Evolutionary conservation across 768 basidiomycete genomes (phyloP), one percentile per base, ranked within the genome.

Genomic region (Neoboletus brunneissimus): DNA sequence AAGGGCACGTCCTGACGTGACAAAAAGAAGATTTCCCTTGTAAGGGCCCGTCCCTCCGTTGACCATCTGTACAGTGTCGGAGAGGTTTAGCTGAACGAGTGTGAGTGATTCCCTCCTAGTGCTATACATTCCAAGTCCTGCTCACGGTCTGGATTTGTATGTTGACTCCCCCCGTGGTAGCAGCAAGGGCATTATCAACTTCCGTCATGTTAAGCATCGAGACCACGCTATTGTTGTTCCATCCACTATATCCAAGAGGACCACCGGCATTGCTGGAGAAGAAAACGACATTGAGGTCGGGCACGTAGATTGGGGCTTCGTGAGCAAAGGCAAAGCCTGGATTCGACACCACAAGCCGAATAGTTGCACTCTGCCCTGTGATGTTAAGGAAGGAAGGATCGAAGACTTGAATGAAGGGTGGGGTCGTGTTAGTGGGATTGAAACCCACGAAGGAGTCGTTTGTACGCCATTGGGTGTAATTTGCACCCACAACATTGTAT

Each of bases 241-340:
- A 67, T 58, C 84, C 84, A 48, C 81, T 87, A 65, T 81, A 77
- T 5, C 87, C 87, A 2, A 87, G 75, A 31, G 80, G 53, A 2
- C 86, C 87, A 6, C 88, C 88, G 53, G 81, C 83, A 57, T 84
- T 88, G 69, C 85, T 86, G 6, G 81, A 77, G 64, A 92, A 92
- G 73, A 84, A 86, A 2, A 92, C 76, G 59, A 86, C 82, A 62
- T 90, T 81, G n/a, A 84, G 85, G n/a, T 76, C 78, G 6, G 83
- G 72, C 32, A 81, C 73, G 69, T 84, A 89, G 2, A 91, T 75
- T 0, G 88, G 87, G 3, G 87, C 90, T 71, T 93, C 91, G 65
- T 92, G 89, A 18, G 88, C 89, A 58, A 89, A 84, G 3, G 85
- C 85, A 67, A 85, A 86, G 4, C 77, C 81, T 4, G 79, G 77